Base-by-base conservation (phyloP, 1,284 basidiomycete species). In the Inonotus obliquus region DNA sequence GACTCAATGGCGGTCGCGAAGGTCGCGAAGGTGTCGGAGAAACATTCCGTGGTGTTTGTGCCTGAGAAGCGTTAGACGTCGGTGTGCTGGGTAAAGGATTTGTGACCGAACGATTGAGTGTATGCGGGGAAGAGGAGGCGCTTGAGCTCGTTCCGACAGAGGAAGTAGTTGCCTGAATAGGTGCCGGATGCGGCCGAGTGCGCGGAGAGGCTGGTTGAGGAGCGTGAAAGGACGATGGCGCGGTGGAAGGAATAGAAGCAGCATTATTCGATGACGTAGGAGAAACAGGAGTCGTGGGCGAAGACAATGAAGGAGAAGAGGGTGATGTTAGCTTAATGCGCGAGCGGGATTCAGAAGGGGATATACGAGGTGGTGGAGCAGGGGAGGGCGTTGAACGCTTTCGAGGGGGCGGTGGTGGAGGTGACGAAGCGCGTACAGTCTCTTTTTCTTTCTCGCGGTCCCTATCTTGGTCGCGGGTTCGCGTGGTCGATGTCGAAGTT, bases 271-370 rank as follows among this genome's bases (percentile, higher is more conserved):
- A n/a, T 27, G 49, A 27, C 10, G 56, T n/a, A 17, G 51, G 57
- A 23, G 44, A 48, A n/a, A 49, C 37, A 37, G 57, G 10, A 4
- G 56, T 17, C 25, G 56, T 2, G 21, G 57, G 57, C 35, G 60
- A 52, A 37, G 62, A 60, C n/a, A 60, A 58, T 13, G 62, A 63
- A n/a, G 62, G 61, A 11, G 61, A 52, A 2, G 61, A 63, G n/a
- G 61, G 61, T 14, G 61, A 62, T 9, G 61, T 62, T 13, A 63
- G 51, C 9, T 48, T 51, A 2, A 49, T 35, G 7, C 57, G 56
- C n/a, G 61, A 58, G 25, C 45, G 45, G 21, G 61, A 54, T 1
- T 35, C 21, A 13, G 56, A 19, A 17, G 54, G 38, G 11, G 49
- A 51, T 14, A 35, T 45, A 14, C 45, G 57, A 14, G 61, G 41